Conservation (phyloP, 441 rosid genomes). For the Melastoma candidum region DNA sequence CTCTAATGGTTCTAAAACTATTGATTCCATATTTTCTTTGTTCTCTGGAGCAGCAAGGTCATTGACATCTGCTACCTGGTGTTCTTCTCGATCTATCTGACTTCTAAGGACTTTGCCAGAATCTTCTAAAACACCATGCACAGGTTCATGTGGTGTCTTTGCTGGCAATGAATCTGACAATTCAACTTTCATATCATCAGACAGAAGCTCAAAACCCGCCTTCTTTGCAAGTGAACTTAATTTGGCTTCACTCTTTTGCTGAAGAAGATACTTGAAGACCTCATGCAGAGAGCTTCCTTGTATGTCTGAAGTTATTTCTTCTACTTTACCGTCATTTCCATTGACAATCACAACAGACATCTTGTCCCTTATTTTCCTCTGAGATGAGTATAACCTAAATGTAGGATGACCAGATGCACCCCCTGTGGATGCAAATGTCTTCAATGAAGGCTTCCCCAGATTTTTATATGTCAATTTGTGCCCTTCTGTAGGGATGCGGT, state of each 20-base stretch:
- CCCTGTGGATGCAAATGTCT: conserved; percentile 22
- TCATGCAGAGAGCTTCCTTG: conserved; percentile 73
- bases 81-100: conserved; percentile 22
- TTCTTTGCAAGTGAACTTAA: conserved; percentile 78
- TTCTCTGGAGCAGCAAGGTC: conserved; percentile 22
- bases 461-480: conserved; percentile 23
- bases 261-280: conserved; percentile 50
- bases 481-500: conserved; percentile 26
- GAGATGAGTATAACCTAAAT: conserved; percentile 32
- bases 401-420: conserved; percentile 36
- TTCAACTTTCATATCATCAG: conserved; percentile 61
- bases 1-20: conserved; percentile 13
- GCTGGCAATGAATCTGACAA: conserved; percentile 27
- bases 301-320: conserved; percentile 37
- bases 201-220: conserved; percentile 75
- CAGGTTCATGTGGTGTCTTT: conserved; percentile 32
- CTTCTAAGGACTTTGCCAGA: conserved; percentile 25
- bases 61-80: conserved; percentile 17
- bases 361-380: conserved; percentile 48
- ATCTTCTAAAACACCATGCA: conserved; percentile 24
- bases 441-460: conserved; percentile 26
- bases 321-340: conserved; percentile 44
- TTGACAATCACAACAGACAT: conserved; percentile 62
- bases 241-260: conserved; percentile 50
- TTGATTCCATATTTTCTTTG: conserved; percentile 19